Base-by-base conservation (phyloP, 2,329 filamentous ascomycete species). In the Acephala macrosclerotiorum region DNA sequence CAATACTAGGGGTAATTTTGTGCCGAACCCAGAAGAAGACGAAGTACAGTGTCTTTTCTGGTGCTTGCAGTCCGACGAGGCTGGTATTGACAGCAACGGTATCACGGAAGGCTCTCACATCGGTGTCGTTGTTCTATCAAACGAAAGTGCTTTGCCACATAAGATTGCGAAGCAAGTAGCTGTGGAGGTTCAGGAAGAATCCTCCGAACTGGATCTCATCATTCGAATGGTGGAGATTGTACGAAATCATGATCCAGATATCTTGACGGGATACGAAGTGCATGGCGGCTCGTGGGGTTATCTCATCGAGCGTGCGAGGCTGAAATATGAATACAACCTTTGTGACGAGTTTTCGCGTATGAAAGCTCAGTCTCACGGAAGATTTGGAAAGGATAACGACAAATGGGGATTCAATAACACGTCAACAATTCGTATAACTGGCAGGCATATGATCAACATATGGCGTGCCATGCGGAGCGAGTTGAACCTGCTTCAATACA, bases 381-480 rank as follows among this genome's bases (percentile, higher is more conserved):
- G 91, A 62, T 94, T 94, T 74, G 93, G 93, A 22, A 97, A 93
- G 77, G 92, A 97, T 26, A 89, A 88, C 58, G 94, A 97, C 77
- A 86, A 88, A 70, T 98, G 95, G 95, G 95, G 94, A 0, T 97
- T 97, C 81, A 96, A 93, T 68, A 94, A 94, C 61, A 96, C 94
- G 0, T 97, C 94, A 1, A 95, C 93, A 2, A 94, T 98, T 71
- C 89, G 89, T 64, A 87, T 99, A n/a, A 97, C 94, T 0, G 96
- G 96, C 5, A 87, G 96, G 67, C 95, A 98, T 76, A 93, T 97
- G 84, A 94, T 99, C 80, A 98, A 98, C 72, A 91, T 98, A 55
- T 98, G 96, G 94, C 87, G 95, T 72, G 94, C 94, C 0, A 97
- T 99, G 94, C 87, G 93, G 65, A 88, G 90, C n/a, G 95, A 97